Evolutionary conservation across 2,329 filamentous ascomycete genomes (phyloP).

Genomic region (Neofusicoccum sp.): DNA sequence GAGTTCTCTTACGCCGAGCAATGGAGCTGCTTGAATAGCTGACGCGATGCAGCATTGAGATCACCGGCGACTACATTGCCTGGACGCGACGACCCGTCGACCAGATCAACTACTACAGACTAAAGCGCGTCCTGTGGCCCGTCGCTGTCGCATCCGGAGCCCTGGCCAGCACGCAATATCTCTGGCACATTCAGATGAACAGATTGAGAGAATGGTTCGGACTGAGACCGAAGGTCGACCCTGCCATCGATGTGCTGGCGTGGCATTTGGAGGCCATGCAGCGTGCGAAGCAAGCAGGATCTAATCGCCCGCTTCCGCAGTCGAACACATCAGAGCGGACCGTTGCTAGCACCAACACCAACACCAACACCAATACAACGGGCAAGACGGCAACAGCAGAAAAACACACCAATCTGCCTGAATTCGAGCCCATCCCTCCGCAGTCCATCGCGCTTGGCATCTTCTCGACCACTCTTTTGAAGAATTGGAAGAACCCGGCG

Average conservation of each 20-base stretch:
- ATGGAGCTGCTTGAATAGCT: too few relatives aligned
- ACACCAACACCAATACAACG: neutral
- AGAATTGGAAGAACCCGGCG: slow-evolving; percentile 31
- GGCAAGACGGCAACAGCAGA: slow-evolving; percentile 8
- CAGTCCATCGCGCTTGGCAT: slow-evolving; percentile 20
- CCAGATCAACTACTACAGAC: slow-evolving; percentile 38
- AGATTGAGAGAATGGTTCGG: slow-evolving; percentile 41
- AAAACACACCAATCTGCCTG: slow-evolving; percentile 19
- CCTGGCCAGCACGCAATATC: slow-evolving; percentile 37
- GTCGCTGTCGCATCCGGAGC: slow-evolving; percentile 37
- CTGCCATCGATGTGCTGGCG: neutral
- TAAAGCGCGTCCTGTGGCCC: slow-evolving; percentile 43
- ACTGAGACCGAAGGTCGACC: slow-evolving; percentile 30
- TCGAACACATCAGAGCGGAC: slow-evolving; percentile 5
- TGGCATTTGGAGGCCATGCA: slow-evolving; percentile 17
- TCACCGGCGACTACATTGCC: slow-evolving; percentile 45
- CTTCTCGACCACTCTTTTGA: slow-evolving; percentile 10
- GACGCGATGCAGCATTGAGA: slow-evolving; percentile 26
- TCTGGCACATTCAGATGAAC: slow-evolving; percentile 39
- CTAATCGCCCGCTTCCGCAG: slow-evolving; percentile 10
- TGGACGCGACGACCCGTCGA: slow-evolving; percentile 38
- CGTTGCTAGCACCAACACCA: neutral
- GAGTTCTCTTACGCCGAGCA: slow-evolving; percentile 20
- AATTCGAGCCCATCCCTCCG: slow-evolving; percentile 17
- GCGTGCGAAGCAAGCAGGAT: slow-evolving; percentile 12